These are phyloP conservation scores for Cardiospermum halicacabum DNA, from an alignment of 345 rosid species.

Conservation along the genomic window DNA sequence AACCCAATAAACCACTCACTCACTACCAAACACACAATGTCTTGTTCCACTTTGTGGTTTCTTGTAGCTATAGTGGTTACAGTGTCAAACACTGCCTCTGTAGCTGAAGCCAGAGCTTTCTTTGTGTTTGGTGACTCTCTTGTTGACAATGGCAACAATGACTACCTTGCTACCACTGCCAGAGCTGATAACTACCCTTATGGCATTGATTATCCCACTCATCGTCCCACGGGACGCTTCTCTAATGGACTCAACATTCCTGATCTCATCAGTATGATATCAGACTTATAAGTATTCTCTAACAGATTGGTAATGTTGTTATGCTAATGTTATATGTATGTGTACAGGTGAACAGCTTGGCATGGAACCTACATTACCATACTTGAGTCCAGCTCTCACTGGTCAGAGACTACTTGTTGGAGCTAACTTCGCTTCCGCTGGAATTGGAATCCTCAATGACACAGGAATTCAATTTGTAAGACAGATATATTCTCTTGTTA, in stretches of 20 bases:
- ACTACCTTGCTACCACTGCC: slow-evolving; percentile 73
- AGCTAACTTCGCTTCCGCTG: slow-evolving; percentile 92
- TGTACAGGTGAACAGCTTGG: slow-evolving; percentile 60
- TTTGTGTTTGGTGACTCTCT: slow-evolving; percentile 76
- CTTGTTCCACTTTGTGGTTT: slow-evolving; percentile 2
- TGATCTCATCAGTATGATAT: slow-evolving; percentile 64
- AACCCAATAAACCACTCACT: not conserved
- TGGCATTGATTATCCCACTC: slow-evolving; percentile 76
- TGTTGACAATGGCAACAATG: slow-evolving; percentile 86
- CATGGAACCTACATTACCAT: slow-evolving; percentile 63
- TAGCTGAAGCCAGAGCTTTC: slow-evolving; percentile 54
- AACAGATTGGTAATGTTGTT: too few relatives aligned
- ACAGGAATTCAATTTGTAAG: slow-evolving; percentile 82
- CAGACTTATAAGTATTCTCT: not conserved
- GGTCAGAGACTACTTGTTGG: slow-evolving; percentile 68
- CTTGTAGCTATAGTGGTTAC: slow-evolving; percentile 20
- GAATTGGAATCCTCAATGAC: slow-evolving; percentile 85
- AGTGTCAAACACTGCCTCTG: slow-evolving; percentile 23
- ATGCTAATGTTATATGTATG: not conserved
- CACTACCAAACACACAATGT: slow-evolving; percentile 10
- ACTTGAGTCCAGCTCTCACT: slow-evolving; percentile 59
- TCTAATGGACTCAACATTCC: slow-evolving; percentile 89
- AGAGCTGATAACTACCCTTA: slow-evolving; percentile 77
- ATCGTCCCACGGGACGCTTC: slow-evolving; percentile 70
- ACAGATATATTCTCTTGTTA: too few relatives aligned